Evolutionary conservation across 2,329 filamentous ascomycete species (phyloP).

Genomic region (Myriosclerotinia curreyana): DNA sequence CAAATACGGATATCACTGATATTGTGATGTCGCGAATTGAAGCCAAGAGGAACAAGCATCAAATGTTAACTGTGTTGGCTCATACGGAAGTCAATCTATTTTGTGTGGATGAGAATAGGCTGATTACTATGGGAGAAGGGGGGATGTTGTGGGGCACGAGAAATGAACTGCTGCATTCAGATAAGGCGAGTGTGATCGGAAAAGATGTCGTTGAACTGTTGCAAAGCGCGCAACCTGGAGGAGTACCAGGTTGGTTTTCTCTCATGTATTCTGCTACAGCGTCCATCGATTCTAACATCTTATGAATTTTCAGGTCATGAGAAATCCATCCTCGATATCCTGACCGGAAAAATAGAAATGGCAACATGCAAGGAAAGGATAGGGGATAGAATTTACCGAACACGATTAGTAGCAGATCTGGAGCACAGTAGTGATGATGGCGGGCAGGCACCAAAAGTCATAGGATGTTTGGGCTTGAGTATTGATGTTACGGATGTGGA

Average conservation of each 20-base stretch:
- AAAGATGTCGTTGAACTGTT: constrained; percentile 26
- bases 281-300: background rate
- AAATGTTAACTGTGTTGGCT: constrained; percentile 31
- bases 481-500: constrained; percentile 35
- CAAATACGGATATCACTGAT: constrained; percentile 33
- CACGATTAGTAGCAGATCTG: constrained; percentile 30
- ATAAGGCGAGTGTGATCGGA: constrained; percentile 25
- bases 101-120: constrained; percentile 25
- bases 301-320: constrained; percentile 25
- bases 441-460: constrained; percentile 27
- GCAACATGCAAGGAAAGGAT: constrained; percentile 30
- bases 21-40: constrained; percentile 30
- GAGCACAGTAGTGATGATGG: constrained; percentile 29
- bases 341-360: constrained; percentile 28
- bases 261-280: background rate
- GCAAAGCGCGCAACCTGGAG: constrained; percentile 23
- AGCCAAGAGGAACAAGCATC: constrained; percentile 30
- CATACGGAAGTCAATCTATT: constrained; percentile 34
- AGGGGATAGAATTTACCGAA: constrained; percentile 27
- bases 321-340: constrained; percentile 27
- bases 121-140: constrained; percentile 31
- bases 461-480: constrained; percentile 31
- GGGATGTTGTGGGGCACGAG: constrained; percentile 26
- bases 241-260: constrained; percentile 14
- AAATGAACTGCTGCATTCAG: background rate